Evolutionary conservation across 2,329 filamentous ascomycete genomes (phyloP).

Genomic region (Gaeumannomyces tritici): DNA sequence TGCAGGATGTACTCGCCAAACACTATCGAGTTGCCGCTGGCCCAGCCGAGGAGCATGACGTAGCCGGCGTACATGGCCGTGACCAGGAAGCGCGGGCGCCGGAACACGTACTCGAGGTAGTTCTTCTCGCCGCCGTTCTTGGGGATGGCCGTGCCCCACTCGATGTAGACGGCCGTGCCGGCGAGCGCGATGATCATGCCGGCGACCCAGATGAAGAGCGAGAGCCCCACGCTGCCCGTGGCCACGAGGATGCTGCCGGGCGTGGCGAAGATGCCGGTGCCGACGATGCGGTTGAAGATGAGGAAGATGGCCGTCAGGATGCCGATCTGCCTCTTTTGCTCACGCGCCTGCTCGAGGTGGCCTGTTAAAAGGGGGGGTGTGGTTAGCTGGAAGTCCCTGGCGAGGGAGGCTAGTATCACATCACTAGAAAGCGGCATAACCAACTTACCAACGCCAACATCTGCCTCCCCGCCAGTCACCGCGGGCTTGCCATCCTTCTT

Average conservation of each 20-base stretch:
- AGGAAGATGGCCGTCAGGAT: constrained; percentile 45
- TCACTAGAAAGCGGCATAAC: no score
- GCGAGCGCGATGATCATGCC: constrained; percentile 53
- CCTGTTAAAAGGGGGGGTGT: constrained; percentile 10
- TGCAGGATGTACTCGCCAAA: constrained; percentile 64
- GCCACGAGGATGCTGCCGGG: constrained; percentile 47
- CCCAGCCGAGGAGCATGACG: constrained; percentile 55
- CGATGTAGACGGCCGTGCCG: constrained; percentile 55
- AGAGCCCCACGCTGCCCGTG: constrained; percentile 51
- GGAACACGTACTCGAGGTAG: constrained; percentile 56
- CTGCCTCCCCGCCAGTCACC: not conserved
- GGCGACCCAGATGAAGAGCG: constrained; percentile 53
- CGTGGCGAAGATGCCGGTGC: constrained; percentile 58
- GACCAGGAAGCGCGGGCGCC: constrained; percentile 48
- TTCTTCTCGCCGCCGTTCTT: constrained; percentile 58
- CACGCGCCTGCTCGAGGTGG: constrained; percentile 27
- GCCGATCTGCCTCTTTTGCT: constrained; percentile 45
- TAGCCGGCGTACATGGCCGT: constrained; percentile 53
- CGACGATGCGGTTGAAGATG: constrained; percentile 57
- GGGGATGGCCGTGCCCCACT: constrained; percentile 56
- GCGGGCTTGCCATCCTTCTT: not conserved
- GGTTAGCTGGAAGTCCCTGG: not conserved
- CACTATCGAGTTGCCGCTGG: constrained; percentile 56
- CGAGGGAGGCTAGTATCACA: no score
- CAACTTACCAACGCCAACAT: not conserved